A percentile compares a stretch with the other conserved stretches of the same genome.
Conservation (phyloP, 176 grass and related monocot species). For the Elymus sibiricus region DNA sequence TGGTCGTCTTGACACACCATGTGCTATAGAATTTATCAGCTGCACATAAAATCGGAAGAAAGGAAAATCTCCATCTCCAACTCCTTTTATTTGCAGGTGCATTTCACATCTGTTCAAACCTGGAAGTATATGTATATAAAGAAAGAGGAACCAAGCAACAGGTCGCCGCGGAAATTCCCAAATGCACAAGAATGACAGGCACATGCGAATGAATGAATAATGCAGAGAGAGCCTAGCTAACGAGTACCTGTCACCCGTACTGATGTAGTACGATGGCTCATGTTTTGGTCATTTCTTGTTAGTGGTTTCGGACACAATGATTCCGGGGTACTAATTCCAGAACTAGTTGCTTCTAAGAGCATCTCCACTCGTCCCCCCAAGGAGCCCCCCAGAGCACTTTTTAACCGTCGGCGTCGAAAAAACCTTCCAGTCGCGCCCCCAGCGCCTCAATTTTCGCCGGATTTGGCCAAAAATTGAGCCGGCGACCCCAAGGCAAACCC, state of each 20-base stretch:
- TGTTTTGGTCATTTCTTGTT: neutral
- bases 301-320: neutral
- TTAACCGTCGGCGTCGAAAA: too few species aligned
- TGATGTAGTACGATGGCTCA: neutral
- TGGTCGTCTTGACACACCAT: neutral
- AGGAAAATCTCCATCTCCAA: neutral
- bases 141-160: neutral
- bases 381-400: too few species aligned
- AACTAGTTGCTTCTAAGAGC: slow-evolving; percentile 23
- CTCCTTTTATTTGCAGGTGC: neutral
- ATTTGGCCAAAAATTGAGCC: too few species aligned
- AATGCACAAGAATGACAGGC: neutral
- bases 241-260: neutral
- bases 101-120: slow-evolving; percentile 36
- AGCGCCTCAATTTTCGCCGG: too few species aligned
- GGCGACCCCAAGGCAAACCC: too few species aligned
- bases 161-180: neutral
- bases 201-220: neutral
- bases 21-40: neutral
- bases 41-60: neutral
- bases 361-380: too few species aligned
- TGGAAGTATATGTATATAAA: too few species aligned
- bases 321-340: neutral
- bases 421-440: too few species aligned
- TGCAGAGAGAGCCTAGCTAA: neutral